Percentiles rank a stretch among this genome's conserved stretches.
Conservation (phyloP, 2,329 filamentous ascomycete genomes). For the Penicillium sp. region DNA sequence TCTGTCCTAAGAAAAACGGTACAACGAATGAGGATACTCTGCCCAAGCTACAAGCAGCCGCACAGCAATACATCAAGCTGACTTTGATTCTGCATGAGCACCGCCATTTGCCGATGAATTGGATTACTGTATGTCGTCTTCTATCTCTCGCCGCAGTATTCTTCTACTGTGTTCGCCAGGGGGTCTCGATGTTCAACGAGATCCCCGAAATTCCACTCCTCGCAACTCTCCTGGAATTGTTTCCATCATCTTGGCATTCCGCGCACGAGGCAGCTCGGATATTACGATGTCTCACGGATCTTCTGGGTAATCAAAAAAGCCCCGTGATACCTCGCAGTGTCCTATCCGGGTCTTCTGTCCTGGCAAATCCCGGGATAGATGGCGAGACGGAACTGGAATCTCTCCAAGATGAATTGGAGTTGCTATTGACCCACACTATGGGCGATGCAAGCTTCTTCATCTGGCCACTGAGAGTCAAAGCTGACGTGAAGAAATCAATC, state of each 20-base stretch:
- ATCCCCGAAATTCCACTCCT: background rate
- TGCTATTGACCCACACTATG: background rate
- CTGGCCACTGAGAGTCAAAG: background rate
- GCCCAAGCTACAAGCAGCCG: slow-evolving; percentile 42
- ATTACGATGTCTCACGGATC: background rate
- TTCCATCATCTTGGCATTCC: background rate
- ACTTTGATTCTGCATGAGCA: slow-evolving; percentile 47
- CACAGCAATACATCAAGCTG: slow-evolving; percentile 48
- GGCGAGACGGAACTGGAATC: background rate
- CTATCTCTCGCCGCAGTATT: slow-evolving; percentile 11
- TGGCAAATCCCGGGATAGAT: background rate
- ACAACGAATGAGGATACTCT: slow-evolving; percentile 25
- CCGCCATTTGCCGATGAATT: slow-evolving; percentile 48
- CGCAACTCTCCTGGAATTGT: background rate
- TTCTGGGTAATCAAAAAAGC: background rate
- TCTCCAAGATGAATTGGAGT: background rate
- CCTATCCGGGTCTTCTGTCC: background rate
- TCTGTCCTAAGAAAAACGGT: slow-evolving; percentile 33
- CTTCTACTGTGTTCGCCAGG: slow-evolving; percentile 5
- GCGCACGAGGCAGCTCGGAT: background rate
- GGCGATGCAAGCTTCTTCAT: background rate
- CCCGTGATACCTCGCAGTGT: background rate
- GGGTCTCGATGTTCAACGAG: background rate
- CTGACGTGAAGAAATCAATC: background rate
- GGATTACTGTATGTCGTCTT: slow-evolving; percentile 43